Base-by-base conservation (phyloP, 345 rosid species). In the Camelina hispida region DNA sequence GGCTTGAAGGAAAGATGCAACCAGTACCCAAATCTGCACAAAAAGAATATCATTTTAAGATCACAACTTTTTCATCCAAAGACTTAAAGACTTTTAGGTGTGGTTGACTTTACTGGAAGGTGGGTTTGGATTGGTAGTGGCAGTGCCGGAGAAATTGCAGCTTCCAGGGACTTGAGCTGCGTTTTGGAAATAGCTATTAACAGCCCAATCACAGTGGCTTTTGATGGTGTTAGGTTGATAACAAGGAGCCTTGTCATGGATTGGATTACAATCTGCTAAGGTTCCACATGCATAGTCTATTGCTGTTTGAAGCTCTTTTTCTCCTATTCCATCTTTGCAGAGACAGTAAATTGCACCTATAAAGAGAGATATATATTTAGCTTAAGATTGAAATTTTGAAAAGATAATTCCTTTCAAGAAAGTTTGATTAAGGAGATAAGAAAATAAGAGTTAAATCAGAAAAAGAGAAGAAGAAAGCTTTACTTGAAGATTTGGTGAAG, bases 271-370 rank as follows among this genome's bases (percentile, higher is more conserved):
- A 52, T 90, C 96, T 54, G 89, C 96, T 44, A 91, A 91, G 54
- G 89, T 85, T 80, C 99, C 99, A 79, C 99, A 95, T 35, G 99
- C 99, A 81, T 90, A 95, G 80, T 95, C 99, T 50, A 95, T 46
- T 20, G 86, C 9, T 72, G 88, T 87, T 78, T 95, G 99, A 12
- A 87, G 83, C 34, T 57, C 72, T 17, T 43, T 0, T 0, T 89
- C 93, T 64, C 86, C 57, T 47, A 86, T 6, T 30, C 97, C 97
- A 78, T 89, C 92, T 80, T 81, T 92, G 61, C 99, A 95, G 20
- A 92, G 5, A 60, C 99, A 95, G 81, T 92, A 95, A 8, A 73
- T 69, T 48, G 96, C 98, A 74, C 83, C 96, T 91, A 64, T 0
- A 61, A 16, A 72, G 43, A 62, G 0, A 61, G 22, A 72, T 23